Conservation (phyloP, 345 rosid genomes). For the Brassica carinata region DNA sequence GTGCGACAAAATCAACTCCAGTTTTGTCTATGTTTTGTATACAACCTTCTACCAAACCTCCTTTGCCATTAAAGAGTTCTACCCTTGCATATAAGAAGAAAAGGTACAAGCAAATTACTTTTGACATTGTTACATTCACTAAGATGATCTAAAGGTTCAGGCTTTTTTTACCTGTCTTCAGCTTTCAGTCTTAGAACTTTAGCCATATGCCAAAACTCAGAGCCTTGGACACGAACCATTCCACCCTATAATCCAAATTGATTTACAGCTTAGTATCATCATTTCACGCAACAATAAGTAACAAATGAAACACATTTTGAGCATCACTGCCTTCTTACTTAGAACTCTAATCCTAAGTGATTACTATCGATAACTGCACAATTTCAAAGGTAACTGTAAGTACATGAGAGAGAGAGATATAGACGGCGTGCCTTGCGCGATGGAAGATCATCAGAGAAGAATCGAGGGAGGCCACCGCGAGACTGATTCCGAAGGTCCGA, state of each 20-base stretch:
- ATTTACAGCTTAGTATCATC: conserved; percentile 5
- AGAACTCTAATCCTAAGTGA: not conserved
- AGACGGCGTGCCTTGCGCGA: conserved; percentile 52
- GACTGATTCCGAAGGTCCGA: conserved; percentile 61
- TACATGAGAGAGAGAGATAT: not conserved
- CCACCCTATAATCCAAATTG: conserved; percentile 56
- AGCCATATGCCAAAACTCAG: conserved; percentile 88
- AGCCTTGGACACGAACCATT: conserved; percentile 68
- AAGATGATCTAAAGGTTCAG: not conserved
- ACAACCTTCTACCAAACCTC: conserved; percentile 67
- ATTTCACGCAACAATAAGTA: not conserved
- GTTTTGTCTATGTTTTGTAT: conserved; percentile 61
- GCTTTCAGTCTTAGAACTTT: conserved; percentile 68
- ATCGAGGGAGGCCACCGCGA: conserved; percentile 85
- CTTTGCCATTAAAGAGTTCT: conserved; percentile 95
- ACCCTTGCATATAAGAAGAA: conserved; percentile 55
- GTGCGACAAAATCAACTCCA: conserved; percentile 68
- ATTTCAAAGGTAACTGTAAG: not conserved
- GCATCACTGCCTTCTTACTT: not conserved
- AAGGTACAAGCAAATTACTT: conserved; percentile 16
- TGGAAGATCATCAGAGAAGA: conserved; percentile 78
- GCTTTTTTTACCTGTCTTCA: conserved; percentile 51
- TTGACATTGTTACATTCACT: not conserved
- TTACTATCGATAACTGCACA: not conserved
- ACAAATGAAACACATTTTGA: not conserved